Percentiles rank a stretch among this genome's conserved stretches.
phyloP scores from a whole-genome alignment of 352 stramenopile genomes.

The Phytopythium delawarense region DNA sequence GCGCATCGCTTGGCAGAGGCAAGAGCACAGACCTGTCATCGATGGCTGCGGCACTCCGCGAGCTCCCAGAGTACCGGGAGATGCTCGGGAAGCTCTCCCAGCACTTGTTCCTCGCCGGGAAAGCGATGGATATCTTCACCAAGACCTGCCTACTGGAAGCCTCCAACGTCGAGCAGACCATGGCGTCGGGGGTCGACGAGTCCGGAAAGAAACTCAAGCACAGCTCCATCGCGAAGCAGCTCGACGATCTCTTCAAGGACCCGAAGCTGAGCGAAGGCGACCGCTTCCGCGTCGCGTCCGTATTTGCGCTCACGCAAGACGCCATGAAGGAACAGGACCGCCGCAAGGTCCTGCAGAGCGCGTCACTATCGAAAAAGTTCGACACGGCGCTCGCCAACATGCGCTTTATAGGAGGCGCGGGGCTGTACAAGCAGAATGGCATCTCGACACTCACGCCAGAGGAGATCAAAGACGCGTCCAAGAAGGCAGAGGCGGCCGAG shows the following conservation, averaged over 20 bases:
- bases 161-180: constrained; percentile 93
- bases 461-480: constrained; percentile 61
- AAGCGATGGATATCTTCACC: constrained; percentile 94
- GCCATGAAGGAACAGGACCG: constrained; percentile 85
- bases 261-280: constrained; percentile 76
- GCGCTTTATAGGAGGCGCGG: constrained; percentile 39
- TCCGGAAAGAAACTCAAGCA: constrained; percentile 90
- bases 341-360: constrained; percentile 80
- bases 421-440: constrained; percentile 65
- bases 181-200: constrained; percentile 93
- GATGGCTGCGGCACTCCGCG: constrained; percentile 91
- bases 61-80: constrained; percentile 94
- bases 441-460: constrained; percentile 49
- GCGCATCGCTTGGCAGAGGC: constrained; percentile 66
- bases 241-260: constrained; percentile 86
- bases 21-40: constrained; percentile 88
- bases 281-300: constrained; percentile 87
- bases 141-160: constrained; percentile 85
- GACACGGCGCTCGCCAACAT: constrained; percentile 67
- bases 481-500: constrained; percentile 56
- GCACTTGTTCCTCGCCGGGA: constrained; percentile 92
- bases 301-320: constrained; percentile 93
- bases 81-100: constrained; percentile 93
- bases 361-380: constrained; percentile 71
- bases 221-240: constrained; percentile 72